These are phyloP conservation scores for Pharnaceum exiguum DNA, from an alignment of 148 eudicot species.

Conservation along the genomic window DNA sequence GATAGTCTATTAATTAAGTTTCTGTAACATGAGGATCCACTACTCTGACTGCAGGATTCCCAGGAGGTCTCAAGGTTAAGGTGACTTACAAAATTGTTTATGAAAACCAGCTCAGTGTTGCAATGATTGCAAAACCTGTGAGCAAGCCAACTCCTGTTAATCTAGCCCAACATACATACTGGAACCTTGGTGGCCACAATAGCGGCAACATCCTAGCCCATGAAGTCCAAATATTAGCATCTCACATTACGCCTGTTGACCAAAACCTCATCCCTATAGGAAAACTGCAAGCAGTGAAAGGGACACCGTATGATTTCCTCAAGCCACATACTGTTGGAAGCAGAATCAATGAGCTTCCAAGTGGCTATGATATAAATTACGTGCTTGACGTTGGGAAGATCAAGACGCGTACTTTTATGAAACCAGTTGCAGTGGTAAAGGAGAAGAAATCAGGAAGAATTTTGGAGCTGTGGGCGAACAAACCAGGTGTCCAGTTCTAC, in stretches of 20 bases:
- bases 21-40: too few species aligned
- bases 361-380: conserved; percentile 70
- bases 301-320: conserved; percentile 71
- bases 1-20: too few species aligned
- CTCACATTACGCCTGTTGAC: conserved; percentile 59
- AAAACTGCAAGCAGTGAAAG: conserved; percentile 41
- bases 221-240: conserved; percentile 52
- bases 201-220: conserved; percentile 56
- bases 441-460: conserved; percentile 46
- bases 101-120: conserved; percentile 27
- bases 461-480: conserved; percentile 49
- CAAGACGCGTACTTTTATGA: conserved; percentile 27
- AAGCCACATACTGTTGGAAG: conserved; percentile 36
- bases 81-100: conserved; percentile 40
- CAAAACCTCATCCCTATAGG: conserved; percentile 69
- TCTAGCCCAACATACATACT: conserved; percentile 77
- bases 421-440: conserved; percentile 40
- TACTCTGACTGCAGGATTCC: conserved; percentile 51
- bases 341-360: conserved; percentile 40
- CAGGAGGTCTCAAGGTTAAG: conserved; percentile 48
- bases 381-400: conserved; percentile 31
- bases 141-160: conserved; percentile 86
- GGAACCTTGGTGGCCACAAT: conserved; percentile 82
- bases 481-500: conserved; percentile 79
- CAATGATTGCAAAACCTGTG: conserved; percentile 59